Conservation (phyloP, 495 filamentous ascomycete genomes). For the Talaromyces wortmannii region DNA sequence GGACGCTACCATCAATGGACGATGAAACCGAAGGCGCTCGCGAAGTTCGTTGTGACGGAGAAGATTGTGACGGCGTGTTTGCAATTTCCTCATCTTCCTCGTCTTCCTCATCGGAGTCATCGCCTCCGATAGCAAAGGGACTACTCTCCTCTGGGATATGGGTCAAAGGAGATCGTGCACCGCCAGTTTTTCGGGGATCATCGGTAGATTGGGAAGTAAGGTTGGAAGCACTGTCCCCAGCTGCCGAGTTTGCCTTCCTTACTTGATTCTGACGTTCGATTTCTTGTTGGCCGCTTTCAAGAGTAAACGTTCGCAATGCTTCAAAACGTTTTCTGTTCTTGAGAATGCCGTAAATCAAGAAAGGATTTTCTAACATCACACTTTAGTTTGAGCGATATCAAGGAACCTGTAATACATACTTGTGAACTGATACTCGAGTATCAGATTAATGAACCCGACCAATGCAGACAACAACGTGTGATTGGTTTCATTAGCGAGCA, state of each 20-base stretch:
- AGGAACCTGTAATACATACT: constrained; percentile 42
- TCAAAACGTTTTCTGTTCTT: constrained; percentile 79
- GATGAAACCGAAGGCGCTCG: constrained; percentile 67
- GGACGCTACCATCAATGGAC: constrained; percentile 70
- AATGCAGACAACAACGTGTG: constrained; percentile 74
- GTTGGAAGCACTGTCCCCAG: constrained; percentile 20
- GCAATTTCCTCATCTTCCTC: constrained; percentile 32
- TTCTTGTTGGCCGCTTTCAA: constrained; percentile 93
- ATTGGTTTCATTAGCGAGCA: constrained; percentile 94
- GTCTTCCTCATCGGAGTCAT: constrained; percentile 71
- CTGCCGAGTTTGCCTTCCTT: constrained; percentile 57
- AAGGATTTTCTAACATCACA: constrained; percentile 60
- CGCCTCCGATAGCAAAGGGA: constrained; percentile 86
- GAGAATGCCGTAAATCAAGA: constrained; percentile 75
- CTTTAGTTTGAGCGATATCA: neutral
- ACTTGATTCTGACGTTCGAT: constrained; percentile 73
- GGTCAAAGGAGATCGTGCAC: constrained; percentile 54
- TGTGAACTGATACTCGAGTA: constrained; percentile 85
- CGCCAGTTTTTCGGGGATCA: constrained; percentile 59
- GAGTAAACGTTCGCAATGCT: constrained; percentile 81
- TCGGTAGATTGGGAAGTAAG: constrained; percentile 59
- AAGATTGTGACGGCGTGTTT: constrained; percentile 63
- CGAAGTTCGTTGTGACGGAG: constrained; percentile 63
- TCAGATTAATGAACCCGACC: constrained; percentile 84
- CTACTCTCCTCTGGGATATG: constrained; percentile 75